A percentile compares a stretch with the other conserved stretches of the same genome.
Conservation (phyloP, 768 basidiomycete genomes). For the Russula sp. region DNA sequence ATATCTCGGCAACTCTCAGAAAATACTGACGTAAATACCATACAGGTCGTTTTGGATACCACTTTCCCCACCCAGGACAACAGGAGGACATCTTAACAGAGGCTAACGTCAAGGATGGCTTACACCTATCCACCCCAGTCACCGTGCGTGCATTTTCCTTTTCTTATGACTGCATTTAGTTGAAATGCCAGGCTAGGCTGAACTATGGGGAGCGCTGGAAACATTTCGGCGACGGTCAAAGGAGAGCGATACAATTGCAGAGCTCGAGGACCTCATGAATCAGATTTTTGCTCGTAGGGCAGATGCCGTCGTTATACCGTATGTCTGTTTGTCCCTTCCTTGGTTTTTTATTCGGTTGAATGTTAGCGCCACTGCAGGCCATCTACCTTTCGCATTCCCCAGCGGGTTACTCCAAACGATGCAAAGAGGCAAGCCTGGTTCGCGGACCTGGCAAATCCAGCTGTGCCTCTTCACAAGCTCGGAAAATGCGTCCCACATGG, state of each 20-base stretch:
- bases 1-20: slow-evolving; percentile 1
- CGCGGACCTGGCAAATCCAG: slow-evolving; percentile 73
- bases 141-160: slow-evolving; percentile 45
- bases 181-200: slow-evolving; percentile 44
- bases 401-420: slow-evolving; percentile 79
- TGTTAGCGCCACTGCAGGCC: slow-evolving; percentile 39
- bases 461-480: slow-evolving; percentile 75
- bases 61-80: slow-evolving; percentile 70
- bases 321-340: slow-evolving; percentile 35
- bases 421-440: slow-evolving; percentile 81
- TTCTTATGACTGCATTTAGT: not conserved
- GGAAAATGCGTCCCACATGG: slow-evolving; percentile 86
- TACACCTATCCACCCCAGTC: slow-evolving; percentile 51
- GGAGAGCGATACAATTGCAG: slow-evolving; percentile 50
- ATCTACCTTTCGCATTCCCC: slow-evolving; percentile 74
- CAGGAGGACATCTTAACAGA: slow-evolving; percentile 72
- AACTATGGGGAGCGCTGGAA: slow-evolving; percentile 58
- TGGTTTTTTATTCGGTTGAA: not conserved
- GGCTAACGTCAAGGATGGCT: slow-evolving; percentile 63
- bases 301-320: slow-evolving; percentile 62
- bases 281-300: slow-evolving; percentile 66
- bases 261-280: slow-evolving; percentile 72
- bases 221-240: slow-evolving; percentile 52
- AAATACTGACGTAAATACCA: not conserved
- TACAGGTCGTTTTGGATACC: slow-evolving; percentile 71